These are phyloP conservation scores for Rosa multiflora DNA, from an alignment of 306 rosid species.

Conservation along the genomic window DNA sequence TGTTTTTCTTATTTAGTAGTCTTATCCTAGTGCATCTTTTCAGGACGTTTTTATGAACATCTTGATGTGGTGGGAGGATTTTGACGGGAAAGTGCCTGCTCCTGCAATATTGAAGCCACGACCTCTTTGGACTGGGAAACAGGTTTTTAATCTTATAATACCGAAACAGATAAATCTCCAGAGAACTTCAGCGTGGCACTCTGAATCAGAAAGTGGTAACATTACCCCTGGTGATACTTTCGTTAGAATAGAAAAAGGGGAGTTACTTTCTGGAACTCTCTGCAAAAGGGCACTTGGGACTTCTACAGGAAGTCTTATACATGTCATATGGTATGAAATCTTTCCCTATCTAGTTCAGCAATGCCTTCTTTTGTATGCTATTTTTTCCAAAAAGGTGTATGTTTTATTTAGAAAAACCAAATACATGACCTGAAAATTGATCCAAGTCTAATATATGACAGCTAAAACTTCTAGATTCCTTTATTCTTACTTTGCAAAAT, in stretches of 20 bases:
- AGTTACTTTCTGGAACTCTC: constrained; percentile 85
- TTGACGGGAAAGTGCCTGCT: constrained; percentile 94
- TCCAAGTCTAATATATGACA: neutral
- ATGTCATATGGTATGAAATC: constrained; percentile 78
- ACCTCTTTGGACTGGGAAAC: constrained; percentile 98
- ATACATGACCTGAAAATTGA: neutral
- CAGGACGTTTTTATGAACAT: constrained; percentile 99
- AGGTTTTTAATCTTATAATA: constrained; percentile 93
- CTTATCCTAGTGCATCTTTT: constrained; percentile 27
- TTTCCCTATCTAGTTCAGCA: neutral
- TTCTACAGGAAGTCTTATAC: constrained; percentile 94
- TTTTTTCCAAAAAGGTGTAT: neutral
- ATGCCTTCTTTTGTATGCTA: neutral
- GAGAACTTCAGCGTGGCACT: constrained; percentile 89
- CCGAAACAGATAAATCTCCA: constrained; percentile 90
- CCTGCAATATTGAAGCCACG: constrained; percentile 93
- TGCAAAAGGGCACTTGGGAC: constrained; percentile 96
- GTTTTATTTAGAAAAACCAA: neutral
- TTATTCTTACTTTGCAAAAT: neutral
- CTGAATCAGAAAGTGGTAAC: constrained; percentile 64
- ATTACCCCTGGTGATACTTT: constrained; percentile 93
- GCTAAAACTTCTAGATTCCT: neutral
- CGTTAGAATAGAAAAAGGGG: constrained; percentile 96
- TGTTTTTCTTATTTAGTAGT: constrained; percentile 22
- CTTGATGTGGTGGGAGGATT: constrained; percentile 99